These are phyloP conservation scores for Periconia macrospinosa DNA, from an alignment of 2,329 filamentous ascomycete species.

Conservation along the genomic window DNA sequence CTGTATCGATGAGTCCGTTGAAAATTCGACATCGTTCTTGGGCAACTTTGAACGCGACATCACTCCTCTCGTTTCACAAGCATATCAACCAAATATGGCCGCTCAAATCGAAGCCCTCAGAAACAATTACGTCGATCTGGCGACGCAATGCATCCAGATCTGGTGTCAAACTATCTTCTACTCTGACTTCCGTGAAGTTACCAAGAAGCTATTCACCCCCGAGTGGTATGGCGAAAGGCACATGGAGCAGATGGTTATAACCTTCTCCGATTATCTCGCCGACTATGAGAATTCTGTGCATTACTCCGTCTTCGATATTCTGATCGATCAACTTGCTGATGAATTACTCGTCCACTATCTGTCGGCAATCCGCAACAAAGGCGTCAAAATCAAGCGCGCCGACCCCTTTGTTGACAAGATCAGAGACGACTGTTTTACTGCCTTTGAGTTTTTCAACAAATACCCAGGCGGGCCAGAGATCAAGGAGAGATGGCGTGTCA, in stretches of 20 bases:
- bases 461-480: slow-evolving; percentile 62
- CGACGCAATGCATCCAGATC: slow-evolving; percentile 85
- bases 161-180: slow-evolving; percentile 87
- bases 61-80: slow-evolving; percentile 75
- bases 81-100: slow-evolving; percentile 73
- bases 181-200: slow-evolving; percentile 82
- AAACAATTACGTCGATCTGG: slow-evolving; percentile 92
- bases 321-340: slow-evolving; percentile 90
- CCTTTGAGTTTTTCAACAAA: slow-evolving; percentile 83
- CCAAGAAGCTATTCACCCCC: slow-evolving; percentile 87
- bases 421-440: slow-evolving; percentile 86
- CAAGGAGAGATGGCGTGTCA: slow-evolving; percentile 90
- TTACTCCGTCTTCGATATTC: slow-evolving; percentile 83
- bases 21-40: slow-evolving; percentile 76
- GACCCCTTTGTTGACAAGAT: slow-evolving; percentile 93
- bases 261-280: slow-evolving; percentile 90
- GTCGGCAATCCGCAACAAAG: slow-evolving; percentile 81
- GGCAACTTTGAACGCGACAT: slow-evolving; percentile 84
- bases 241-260: slow-evolving; percentile 92
- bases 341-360: slow-evolving; percentile 88
- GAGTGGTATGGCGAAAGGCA: slow-evolving; percentile 85
- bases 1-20: slow-evolving; percentile 84
- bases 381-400: slow-evolving; percentile 80
- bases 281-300: slow-evolving; percentile 87
- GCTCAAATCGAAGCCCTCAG: slow-evolving; percentile 74